These are phyloP conservation scores for Letharia lupina DNA, from an alignment of 495 filamentous ascomycete species.

Conservation along the genomic window DNA sequence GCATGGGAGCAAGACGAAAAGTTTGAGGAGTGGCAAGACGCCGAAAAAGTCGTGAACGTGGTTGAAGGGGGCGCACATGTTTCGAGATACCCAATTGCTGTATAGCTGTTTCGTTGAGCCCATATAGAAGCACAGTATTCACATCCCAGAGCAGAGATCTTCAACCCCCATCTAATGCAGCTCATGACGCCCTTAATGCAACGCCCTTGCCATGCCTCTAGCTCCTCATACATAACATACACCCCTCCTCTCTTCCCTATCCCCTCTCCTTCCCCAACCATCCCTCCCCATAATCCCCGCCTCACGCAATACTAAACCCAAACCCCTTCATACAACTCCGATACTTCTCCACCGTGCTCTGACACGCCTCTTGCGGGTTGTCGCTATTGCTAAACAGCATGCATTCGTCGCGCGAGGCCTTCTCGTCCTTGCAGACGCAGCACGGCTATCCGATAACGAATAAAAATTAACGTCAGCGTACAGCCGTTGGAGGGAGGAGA, in stretches of 20 bases:
- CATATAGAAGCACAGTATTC: background rate
- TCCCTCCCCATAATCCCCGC: background rate
- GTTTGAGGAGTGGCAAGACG: conserved; percentile 6
- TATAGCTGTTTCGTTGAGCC: background rate
- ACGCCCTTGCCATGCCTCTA: conserved; percentile 10
- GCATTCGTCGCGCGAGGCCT: conserved; percentile 87
- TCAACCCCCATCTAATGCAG: too few species aligned
- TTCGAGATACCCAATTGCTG: conserved; percentile 9
- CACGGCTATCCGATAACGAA: conserved; percentile 53
- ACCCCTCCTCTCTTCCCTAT: background rate
- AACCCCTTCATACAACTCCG: conserved; percentile 87
- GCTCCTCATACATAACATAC: background rate
- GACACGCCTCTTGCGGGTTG: conserved; percentile 72
- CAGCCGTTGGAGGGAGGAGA: background rate
- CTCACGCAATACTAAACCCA: conserved; percentile 67
- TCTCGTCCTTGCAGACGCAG: conserved; percentile 96
- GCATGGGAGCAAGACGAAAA: conserved; percentile 13
- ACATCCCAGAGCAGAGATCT: background rate
- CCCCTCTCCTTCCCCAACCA: background rate
- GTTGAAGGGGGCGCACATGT: background rate
- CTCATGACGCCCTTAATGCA: background rate
- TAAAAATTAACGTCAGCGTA: background rate
- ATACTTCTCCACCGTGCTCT: conserved; percentile 73
- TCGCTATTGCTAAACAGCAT: conserved; percentile 87
- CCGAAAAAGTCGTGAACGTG: conserved; percentile 10